Base-by-base conservation (phyloP, 2,329 filamentous ascomycete species). In the Talaromyces sp. region DNA sequence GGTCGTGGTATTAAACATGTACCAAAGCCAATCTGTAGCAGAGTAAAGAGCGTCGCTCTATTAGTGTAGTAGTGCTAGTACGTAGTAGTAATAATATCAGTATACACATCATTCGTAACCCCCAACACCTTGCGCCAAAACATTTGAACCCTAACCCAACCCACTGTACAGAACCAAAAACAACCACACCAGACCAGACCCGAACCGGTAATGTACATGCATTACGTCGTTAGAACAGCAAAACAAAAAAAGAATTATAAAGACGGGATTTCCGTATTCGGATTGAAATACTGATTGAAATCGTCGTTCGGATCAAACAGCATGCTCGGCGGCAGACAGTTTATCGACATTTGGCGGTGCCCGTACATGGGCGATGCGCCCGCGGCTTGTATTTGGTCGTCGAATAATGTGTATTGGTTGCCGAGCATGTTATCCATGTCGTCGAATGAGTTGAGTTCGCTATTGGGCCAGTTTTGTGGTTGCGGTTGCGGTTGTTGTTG, bases 231-330 rank as follows among this genome's bases (percentile, higher is more conserved):
- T 27, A 52, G n/a, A 27, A 7, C 13, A n/a, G 9, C 0, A 29
- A 51, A 10, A n/a, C 46, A n/a, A 27, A 29, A 55, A 32, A n/a
- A 56, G 27, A 50, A 53, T 66, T 64, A 74, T 43, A 72, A 71
- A 57, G 73, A 75, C 10, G 72, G 72, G 31, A 76, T 75, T 64
- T 75, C 73, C 14, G 72, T 68, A 60, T 73, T 76, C 1, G 73
- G 69, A 65, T 77, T 76, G 27, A 77, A 64, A 58, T 74, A 76
- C 60, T 75, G 73, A 55, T 72, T 75, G 59, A 77, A 74, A 56
- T 76, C 74, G 21, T 77, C 74, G 56, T 70, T 71, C 26, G 69
- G 65, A 43, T 73, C 71, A 53, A 73, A 62, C 60, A 67, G 69
- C 41, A 68, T 66, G 13, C 63, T 64, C 31, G 69, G 65, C 9